A percentile compares a stretch with the other conserved stretches of the same genome.
Conservation (phyloP, 805 yeast species). For the Spathaspora girioi region DNA sequence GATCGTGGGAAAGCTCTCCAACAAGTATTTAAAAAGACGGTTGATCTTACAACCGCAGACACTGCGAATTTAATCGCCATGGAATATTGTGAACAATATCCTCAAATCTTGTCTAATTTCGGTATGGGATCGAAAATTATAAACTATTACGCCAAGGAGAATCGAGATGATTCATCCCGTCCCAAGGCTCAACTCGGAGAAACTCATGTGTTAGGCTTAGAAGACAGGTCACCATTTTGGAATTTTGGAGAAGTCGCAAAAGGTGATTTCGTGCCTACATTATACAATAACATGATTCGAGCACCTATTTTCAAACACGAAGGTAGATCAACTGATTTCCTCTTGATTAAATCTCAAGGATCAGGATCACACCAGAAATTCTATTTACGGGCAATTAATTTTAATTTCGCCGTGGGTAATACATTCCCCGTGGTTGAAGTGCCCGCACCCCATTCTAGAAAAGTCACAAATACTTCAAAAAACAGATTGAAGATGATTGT, state of each 20-base stretch:
- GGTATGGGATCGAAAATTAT: conserved; percentile 96
- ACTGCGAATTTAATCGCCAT: conserved; percentile 70
- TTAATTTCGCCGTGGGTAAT: conserved; percentile 86
- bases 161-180: conserved; percentile 75
- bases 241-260: conserved; percentile 95
- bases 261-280: conserved; percentile 89
- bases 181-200: conserved; percentile 91
- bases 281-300: conserved; percentile 85
- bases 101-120: conserved; percentile 75
- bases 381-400: conserved; percentile 64
- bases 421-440: conserved; percentile 89
- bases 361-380: conserved; percentile 70
- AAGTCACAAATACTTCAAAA: conserved; percentile 88
- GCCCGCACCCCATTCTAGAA: conserved; percentile 97
- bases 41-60: conserved; percentile 82
- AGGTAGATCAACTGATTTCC: conserved; percentile 70
- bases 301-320: conserved; percentile 95
- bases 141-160: conserved; percentile 84
- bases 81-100: conserved; percentile 90
- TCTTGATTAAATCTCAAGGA: conserved; percentile 76
- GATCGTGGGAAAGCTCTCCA: conserved; percentile 80
- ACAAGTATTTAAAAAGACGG: conserved; percentile 66
- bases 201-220: conserved; percentile 92
- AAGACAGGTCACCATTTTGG: conserved; percentile 97
- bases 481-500: conserved; percentile 93